Base-by-base conservation (phyloP, 2,329 filamentous ascomycete genomes). In the Coniella vitis region DNA sequence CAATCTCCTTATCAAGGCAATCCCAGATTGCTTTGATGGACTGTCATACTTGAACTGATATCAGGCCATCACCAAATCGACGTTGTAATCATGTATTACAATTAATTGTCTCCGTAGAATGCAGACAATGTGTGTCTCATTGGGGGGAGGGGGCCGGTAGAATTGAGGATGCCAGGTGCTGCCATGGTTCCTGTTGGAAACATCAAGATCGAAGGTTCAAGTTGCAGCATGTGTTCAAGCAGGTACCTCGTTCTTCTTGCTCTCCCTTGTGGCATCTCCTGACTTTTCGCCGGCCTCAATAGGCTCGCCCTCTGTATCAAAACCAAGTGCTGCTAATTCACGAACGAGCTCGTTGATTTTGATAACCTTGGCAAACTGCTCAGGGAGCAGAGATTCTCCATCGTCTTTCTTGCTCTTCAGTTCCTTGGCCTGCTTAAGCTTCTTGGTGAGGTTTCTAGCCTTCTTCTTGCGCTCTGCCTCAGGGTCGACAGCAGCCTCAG, bases 361-460 rank as follows among this genome's bases (percentile, higher is more conserved):
- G 65, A 95, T 94, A 48, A 98, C 88, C 71, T 98, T 98, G 58
- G 91, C 90, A 55, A 97, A 85, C 70, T 98, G 93, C 70, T 98
- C 93, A 0, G 90, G 91, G 21, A 97, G 74, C 53, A 98, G 69
- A 4, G 80, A 76, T 63, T 88, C 86, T 17, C 93, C 93, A 48
- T 82, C 83, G 20, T 95, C 87, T 67, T 95, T 95, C 75, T 95
- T 96, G 60, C 83, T 84, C 63, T 89, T 86, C 47, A 98, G 74
- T 2, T 97, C 93, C 58, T 83, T 86, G 4, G 93, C 91, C 65
- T 98, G 93, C 60, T 91, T 87, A 52, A 98, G 72, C 69, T 97
- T 98, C 75, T 98, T 98, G 65, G 85, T 87, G 38, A 97, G 70
- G 60, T 88, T 94, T 55, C 90, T 83, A 1, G 86, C 91, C 66